Conservation (phyloP, 257 asterid species). For the Nicotiana noctiflora region DNA sequence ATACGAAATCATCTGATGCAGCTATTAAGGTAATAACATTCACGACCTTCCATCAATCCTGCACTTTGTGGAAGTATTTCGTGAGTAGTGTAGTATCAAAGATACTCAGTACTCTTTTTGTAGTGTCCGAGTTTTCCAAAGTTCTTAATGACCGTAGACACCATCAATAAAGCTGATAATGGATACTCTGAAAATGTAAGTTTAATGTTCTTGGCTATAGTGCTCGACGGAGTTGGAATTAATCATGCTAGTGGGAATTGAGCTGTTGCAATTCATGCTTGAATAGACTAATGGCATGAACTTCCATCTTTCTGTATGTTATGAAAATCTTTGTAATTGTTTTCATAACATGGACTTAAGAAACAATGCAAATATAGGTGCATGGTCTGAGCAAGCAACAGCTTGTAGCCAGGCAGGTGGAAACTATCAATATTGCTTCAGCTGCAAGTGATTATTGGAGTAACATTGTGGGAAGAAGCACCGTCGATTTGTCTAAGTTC, state of each 20-base stretch:
- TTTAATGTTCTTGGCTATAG: background rate
- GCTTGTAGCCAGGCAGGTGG: conserved; percentile 56
- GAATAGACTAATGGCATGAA: background rate
- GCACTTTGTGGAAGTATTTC: background rate
- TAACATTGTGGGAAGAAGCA: conserved; percentile 53
- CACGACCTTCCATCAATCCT: background rate
- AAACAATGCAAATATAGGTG: conserved; percentile 33
- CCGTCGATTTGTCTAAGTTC: conserved; percentile 52
- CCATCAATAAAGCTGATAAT: conserved; percentile 61
- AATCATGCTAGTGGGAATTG: background rate
- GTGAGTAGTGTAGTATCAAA: conserved; percentile 6
- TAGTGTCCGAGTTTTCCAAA: conserved; percentile 82
- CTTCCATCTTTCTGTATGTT: no score
- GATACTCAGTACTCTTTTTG: conserved; percentile 13
- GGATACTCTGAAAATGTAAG: conserved; percentile 79
- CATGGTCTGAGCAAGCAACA: conserved; percentile 62
- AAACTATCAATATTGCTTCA: conserved; percentile 61
- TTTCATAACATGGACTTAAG: background rate
- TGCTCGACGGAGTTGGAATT: background rate
- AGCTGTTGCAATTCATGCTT: background rate
- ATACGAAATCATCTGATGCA: conserved; percentile 22
- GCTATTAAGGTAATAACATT: conserved; percentile 57
- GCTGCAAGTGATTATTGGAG: conserved; percentile 72
- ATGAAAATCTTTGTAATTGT: no score
- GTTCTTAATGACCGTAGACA: conserved; percentile 67